Conservation (phyloP, 495 filamentous ascomycete species). For the Usnea hakonensis region DNA sequence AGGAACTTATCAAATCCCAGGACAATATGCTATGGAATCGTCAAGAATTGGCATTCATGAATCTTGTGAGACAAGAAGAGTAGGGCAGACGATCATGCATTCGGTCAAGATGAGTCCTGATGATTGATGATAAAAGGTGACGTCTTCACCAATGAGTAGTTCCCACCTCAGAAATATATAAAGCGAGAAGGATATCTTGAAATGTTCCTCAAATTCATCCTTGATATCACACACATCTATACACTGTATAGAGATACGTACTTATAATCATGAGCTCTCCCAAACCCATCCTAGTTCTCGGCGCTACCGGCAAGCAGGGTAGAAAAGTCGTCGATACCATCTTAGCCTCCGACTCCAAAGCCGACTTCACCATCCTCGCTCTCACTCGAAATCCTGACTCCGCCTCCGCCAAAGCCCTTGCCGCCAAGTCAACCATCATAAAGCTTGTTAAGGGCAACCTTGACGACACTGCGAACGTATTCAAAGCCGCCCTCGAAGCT, state of each 20-base stretch:
- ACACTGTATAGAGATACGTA: background rate
- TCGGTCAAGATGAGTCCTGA: too few relatives aligned
- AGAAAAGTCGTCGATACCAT: slow-evolving; percentile 53
- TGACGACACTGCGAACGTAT: slow-evolving; percentile 44
- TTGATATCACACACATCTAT: background rate
- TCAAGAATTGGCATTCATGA: too few relatives aligned
- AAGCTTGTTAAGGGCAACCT: slow-evolving; percentile 52
- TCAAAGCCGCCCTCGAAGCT: slow-evolving; percentile 40
- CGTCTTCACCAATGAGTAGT: too few relatives aligned
- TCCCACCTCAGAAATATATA: too few relatives aligned
- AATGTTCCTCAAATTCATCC: too few relatives aligned
- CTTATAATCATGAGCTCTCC: slow-evolving; percentile 7
- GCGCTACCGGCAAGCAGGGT: slow-evolving; percentile 69
- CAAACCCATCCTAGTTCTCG: slow-evolving; percentile 51
- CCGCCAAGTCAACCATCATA: slow-evolving; percentile 37
- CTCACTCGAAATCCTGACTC: slow-evolving; percentile 56
- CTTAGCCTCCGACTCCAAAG: slow-evolving; percentile 30
- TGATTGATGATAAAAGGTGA: too few relatives aligned
- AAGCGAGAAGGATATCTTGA: too few relatives aligned
- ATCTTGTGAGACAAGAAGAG: too few relatives aligned
- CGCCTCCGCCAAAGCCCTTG: slow-evolving; percentile 45
- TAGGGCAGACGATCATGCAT: too few relatives aligned
- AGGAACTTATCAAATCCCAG: too few relatives aligned
- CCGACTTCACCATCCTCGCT: slow-evolving; percentile 56
- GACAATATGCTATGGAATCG: too few relatives aligned